Evolutionary conservation across 208 protist species (phyloP), one percentile per base, ranked within the genome.

Genomic region (Leishmania mexicana): DNA sequence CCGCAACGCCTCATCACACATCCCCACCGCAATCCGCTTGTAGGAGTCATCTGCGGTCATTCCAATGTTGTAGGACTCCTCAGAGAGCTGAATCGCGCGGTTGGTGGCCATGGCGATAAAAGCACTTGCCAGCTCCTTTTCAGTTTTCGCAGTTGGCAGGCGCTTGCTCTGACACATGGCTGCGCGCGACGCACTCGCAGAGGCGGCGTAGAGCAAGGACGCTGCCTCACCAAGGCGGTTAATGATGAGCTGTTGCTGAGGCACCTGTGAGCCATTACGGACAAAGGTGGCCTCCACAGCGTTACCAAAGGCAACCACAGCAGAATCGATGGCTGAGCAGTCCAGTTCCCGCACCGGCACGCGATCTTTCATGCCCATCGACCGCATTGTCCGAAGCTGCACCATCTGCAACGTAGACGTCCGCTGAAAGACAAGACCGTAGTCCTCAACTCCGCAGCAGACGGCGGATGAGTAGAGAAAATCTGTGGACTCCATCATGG

Each of bases 371-470:
- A 94, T 86, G 7, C 92, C 93, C 1, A 96, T 35, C 1, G 86
- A 81, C 31, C 95, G 93, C 74, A 89, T 79, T 35, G 85, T 86
- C 19, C 95, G 91, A 70, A 88, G 82, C 81, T 96, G 93, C 73
- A 96, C 87, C 78, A 96, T 94, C 79, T 97, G 92, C 75, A 97
- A 76, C 40, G 93, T 96, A 45, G 95, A 96, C 60, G 92, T 90
- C 17, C 90, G 89, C 77, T 97, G 95, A 79, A 97, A 97, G 19
- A 91, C 86, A 38, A 96, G 77, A 19, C 90, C 95, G 76, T 91
- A 97, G 72, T 96, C 95, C 76, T 97, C 95, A 45, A 95, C 83
- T 47, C 93, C 95, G 75, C 93, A 96, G 89, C 92, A 96, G 72
- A 90, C 92, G 42, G 92, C 93, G 7, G 91, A 90, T 1, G 92